Evolutionary conservation across 2,329 filamentous ascomycete genomes (phyloP).

Genomic region (Talaromyces sp.): DNA sequence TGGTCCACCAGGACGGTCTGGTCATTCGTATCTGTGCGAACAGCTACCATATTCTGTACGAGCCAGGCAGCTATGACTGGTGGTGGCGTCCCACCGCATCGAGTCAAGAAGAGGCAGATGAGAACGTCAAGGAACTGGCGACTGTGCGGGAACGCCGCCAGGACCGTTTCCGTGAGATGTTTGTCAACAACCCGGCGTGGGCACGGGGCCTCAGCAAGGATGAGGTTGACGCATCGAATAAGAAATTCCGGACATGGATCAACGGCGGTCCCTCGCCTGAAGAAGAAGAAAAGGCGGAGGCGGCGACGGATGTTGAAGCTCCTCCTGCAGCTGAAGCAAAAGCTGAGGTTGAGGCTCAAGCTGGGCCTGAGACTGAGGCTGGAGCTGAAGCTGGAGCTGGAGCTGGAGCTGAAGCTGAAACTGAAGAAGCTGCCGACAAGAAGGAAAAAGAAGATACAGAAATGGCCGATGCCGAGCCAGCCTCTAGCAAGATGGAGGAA

Average conservation of each 20-base stretch:
- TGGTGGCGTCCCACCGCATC: conserved; percentile 51
- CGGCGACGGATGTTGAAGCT: neutral
- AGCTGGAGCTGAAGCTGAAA: neutral
- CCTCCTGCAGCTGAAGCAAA: neutral
- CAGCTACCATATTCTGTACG: conserved; percentile 75
- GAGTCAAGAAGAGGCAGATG: conserved; percentile 25
- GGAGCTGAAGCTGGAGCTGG: conserved; percentile 6
- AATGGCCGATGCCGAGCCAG: conserved; percentile 31
- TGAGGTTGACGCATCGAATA: conserved; percentile 44
- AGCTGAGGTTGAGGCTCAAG: neutral
- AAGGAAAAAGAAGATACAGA: conserved; percentile 23
- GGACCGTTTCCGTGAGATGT: conserved; percentile 48
- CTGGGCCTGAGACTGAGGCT: conserved; percentile 9
- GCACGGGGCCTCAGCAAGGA: conserved; percentile 46
- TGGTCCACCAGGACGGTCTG: conserved; percentile 63
- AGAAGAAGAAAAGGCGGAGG: conserved; percentile 16
- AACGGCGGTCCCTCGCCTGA: conserved; percentile 22
- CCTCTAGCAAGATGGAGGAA: conserved; percentile 17
- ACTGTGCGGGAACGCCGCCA: conserved; percentile 38
- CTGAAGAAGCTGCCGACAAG: neutral
- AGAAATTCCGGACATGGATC: conserved; percentile 45
- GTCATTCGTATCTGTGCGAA: conserved; percentile 70
- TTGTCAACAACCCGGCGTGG: conserved; percentile 49
- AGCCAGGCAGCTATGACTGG: conserved; percentile 64
- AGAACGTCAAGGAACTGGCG: conserved; percentile 29